These are phyloP conservation scores for Bruguiera gymnorhiza DNA, from an alignment of 345 rosid genomes.

Conservation along the genomic window DNA sequence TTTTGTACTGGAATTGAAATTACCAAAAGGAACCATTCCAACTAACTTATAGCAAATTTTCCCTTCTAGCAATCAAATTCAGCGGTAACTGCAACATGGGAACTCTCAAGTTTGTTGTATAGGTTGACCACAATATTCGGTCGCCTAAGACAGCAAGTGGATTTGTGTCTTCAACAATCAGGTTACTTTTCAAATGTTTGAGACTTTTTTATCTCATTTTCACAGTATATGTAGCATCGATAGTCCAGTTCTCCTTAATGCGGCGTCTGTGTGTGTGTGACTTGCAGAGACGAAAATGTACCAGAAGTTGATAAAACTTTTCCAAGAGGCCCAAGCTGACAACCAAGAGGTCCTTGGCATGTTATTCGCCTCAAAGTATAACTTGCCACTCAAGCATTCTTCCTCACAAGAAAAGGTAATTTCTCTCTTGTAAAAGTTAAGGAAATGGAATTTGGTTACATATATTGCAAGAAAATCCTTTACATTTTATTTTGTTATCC, in stretches of 20 bases:
- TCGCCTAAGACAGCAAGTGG: constrained; percentile 50
- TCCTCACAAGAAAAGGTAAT: constrained; percentile 44
- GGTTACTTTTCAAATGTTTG: constrained; percentile 36
- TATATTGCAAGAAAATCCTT: neutral
- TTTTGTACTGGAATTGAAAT: too few species aligned
- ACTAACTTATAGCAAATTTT: neutral
- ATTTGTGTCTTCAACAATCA: constrained; percentile 48
- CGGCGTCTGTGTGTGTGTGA: constrained; percentile 1
- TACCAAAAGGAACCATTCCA: neutral
- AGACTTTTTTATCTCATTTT: constrained; percentile 7
- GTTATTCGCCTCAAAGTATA: constrained; percentile 50
- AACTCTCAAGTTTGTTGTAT: constrained; percentile 53
- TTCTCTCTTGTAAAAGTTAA: neutral
- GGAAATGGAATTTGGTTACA: too few species aligned
- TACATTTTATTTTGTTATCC: neutral
- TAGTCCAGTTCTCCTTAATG: neutral
- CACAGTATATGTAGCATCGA: neutral
- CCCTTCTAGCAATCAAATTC: constrained; percentile 39
- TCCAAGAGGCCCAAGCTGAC: constrained; percentile 39
- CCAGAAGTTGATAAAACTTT: constrained; percentile 47
- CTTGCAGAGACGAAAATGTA: constrained; percentile 50
- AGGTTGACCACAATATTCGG: constrained; percentile 41
- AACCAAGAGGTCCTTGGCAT: constrained; percentile 62
- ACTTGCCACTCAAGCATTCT: constrained; percentile 57
- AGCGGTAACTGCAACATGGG: constrained; percentile 49